These are phyloP conservation scores for Anthracocystis walkeri DNA, from an alignment of 1,284 basidiomycete species.

Conservation along the genomic window DNA sequence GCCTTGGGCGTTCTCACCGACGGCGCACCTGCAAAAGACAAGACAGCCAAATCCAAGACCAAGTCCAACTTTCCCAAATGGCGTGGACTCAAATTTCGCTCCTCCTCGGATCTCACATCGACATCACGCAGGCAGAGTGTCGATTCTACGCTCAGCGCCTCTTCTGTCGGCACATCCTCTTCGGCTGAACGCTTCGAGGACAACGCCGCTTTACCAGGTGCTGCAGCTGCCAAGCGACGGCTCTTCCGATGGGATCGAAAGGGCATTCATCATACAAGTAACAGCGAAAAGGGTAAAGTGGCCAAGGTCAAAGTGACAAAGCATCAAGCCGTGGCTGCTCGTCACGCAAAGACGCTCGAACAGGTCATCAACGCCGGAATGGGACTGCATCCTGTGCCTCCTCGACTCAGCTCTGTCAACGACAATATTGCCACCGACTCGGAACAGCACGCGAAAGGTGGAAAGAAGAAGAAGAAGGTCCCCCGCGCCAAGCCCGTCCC, in stretches of 20 bases:
- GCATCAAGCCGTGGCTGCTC: conserved; percentile 49
- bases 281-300: conserved; percentile 30
- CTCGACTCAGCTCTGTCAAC: conserved; percentile 23
- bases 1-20: background rate
- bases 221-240: conserved; percentile 36
- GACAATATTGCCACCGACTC: background rate
- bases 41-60: conserved; percentile 2
- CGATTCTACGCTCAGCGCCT: conserved; percentile 21
- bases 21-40: background rate
- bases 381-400: conserved; percentile 42
- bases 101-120: conserved; percentile 27
- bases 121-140: conserved; percentile 18
- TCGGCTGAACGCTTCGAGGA: conserved; percentile 19
- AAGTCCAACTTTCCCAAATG: conserved; percentile 24
- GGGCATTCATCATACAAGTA: conserved; percentile 38
- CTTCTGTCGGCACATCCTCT: conserved; percentile 15
- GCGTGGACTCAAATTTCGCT: conserved; percentile 39
- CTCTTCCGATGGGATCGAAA: conserved; percentile 48
- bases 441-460: conserved; percentile 10
- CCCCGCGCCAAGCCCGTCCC: conserved; percentile 32
- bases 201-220: conserved; percentile 26
- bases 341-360: conserved; percentile 61
- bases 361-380: conserved; percentile 61
- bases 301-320: conserved; percentile 55
- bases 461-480: conserved; percentile 44